A percentile compares a stretch with the other conserved stretches of the same genome.
phyloP scores from a whole-genome alignment of 176 grass and related monocot genomes.

The Cenchrus fungigraminus region DNA sequence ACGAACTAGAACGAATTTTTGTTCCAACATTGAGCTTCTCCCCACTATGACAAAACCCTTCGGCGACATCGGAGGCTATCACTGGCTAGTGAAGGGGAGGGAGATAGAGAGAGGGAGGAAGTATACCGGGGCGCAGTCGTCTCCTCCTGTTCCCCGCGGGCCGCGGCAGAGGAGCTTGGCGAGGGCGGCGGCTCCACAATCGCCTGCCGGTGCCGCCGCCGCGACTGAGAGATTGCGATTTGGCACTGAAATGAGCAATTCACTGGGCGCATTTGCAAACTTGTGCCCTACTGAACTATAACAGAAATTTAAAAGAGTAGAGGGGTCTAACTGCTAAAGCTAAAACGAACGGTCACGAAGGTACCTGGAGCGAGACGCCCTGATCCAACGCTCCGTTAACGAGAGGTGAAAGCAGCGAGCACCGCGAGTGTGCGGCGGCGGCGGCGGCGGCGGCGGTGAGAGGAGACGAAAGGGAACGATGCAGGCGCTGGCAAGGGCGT shows the following conservation, averaged over 20 bases:
- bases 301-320: not conserved
- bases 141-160: not conserved
- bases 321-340: not conserved
- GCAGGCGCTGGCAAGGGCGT: slow-evolving; percentile 38
- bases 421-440: not conserved
- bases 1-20: not conserved
- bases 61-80: not conserved
- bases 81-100: not conserved
- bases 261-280: not conserved
- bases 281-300: slow-evolving; percentile 16
- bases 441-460: slow-evolving; percentile 29
- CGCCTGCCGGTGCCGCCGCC: not conserved
- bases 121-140: not conserved
- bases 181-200: not conserved
- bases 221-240: not conserved
- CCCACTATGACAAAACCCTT: not conserved
- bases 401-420: not conserved
- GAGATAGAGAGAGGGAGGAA: not conserved
- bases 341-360: not conserved
- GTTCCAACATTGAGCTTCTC: not conserved
- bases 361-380: not conserved
- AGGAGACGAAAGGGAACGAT: slow-evolving; percentile 33
- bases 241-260: not conserved
- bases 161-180: not conserved
- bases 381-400: slow-evolving; percentile 12